A percentile compares a stretch with the other conserved stretches of the same genome.
phyloP scores from a whole-genome alignment of 139 green algal species.

The Tetraselmis striata region DNA sequence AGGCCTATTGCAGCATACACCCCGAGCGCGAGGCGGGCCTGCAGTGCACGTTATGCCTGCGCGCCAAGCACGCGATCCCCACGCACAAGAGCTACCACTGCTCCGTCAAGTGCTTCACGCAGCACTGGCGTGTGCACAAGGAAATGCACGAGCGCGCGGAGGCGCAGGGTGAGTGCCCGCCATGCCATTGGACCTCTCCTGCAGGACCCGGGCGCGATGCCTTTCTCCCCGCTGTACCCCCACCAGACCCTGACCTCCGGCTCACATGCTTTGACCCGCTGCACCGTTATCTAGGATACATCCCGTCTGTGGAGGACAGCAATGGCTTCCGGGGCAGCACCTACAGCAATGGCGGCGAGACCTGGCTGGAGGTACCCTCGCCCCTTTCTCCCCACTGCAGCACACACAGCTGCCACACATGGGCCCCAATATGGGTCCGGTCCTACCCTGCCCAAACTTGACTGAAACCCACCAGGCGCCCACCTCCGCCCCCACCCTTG shows the following conservation, averaged over 20 bases:
- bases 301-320: constrained; percentile 39
- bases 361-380: constrained; percentile 77
- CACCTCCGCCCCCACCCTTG: too few species aligned
- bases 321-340: constrained; percentile 28
- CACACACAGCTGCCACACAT: too few species aligned
- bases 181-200: too few species aligned
- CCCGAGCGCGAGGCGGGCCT: constrained; percentile 74
- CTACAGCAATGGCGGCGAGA: constrained; percentile 52
- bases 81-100: constrained; percentile 83
- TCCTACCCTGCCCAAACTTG: too few species aligned
- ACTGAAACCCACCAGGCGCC: too few species aligned
- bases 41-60: constrained; percentile 87
- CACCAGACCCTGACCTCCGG: neutral
- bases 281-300: neutral
- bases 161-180: constrained; percentile 46
- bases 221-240: neutral
- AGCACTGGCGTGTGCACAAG: constrained; percentile 82
- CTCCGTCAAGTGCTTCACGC: constrained; percentile 78
- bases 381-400: neutral
- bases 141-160: constrained; percentile 71
- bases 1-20: constrained; percentile 53
- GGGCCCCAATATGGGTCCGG: too few species aligned
- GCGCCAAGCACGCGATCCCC: constrained; percentile 50
- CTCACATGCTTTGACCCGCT: neutral
- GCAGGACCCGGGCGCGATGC: neutral